phyloP scores from a whole-genome alignment of 176 grass and related monocot species.

The Tillandsia fasciculata region DNA sequence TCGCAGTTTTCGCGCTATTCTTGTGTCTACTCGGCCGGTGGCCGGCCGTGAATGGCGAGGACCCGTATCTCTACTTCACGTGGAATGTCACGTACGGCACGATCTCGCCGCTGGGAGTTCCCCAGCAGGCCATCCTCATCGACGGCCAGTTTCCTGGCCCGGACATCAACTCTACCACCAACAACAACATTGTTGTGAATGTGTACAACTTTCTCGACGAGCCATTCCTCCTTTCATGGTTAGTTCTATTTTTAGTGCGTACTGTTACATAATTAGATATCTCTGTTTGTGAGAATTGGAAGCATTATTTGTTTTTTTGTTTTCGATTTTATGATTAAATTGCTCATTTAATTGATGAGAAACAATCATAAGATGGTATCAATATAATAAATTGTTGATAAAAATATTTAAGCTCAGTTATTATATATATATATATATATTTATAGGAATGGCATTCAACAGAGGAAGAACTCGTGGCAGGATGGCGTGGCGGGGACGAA shows the following conservation, averaged over 20 bases:
- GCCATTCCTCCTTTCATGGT: background rate
- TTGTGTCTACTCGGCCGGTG: slow-evolving; percentile 10
- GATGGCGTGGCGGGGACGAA: slow-evolving; percentile 53
- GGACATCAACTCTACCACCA: background rate
- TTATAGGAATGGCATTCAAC: slow-evolving; percentile 70
- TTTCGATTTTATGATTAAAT: background rate
- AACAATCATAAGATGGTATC: too few species aligned
- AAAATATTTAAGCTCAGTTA: too few species aligned
- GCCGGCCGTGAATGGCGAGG: slow-evolving; percentile 19
- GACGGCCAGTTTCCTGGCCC: background rate
- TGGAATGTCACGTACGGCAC: slow-evolving; percentile 27
- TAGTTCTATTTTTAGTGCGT: background rate
- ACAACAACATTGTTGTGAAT: background rate
- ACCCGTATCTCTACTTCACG: slow-evolving; percentile 27
- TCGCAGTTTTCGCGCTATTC: slow-evolving; percentile 10
- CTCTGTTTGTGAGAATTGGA: background rate
- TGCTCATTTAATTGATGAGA: background rate
- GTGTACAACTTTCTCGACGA: slow-evolving; percentile 2
- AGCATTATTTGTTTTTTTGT: background rate
- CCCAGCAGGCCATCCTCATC: slow-evolving; percentile 8
- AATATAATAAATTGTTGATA: too few species aligned
- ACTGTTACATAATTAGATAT: background rate
- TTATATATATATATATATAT: background rate
- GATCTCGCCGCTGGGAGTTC: slow-evolving; percentile 16
- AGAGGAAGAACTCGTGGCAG: slow-evolving; percentile 80